These are phyloP conservation scores for Nicotiana sylvestris DNA, from an alignment of 257 asterid genomes.

Conservation along the genomic window DNA sequence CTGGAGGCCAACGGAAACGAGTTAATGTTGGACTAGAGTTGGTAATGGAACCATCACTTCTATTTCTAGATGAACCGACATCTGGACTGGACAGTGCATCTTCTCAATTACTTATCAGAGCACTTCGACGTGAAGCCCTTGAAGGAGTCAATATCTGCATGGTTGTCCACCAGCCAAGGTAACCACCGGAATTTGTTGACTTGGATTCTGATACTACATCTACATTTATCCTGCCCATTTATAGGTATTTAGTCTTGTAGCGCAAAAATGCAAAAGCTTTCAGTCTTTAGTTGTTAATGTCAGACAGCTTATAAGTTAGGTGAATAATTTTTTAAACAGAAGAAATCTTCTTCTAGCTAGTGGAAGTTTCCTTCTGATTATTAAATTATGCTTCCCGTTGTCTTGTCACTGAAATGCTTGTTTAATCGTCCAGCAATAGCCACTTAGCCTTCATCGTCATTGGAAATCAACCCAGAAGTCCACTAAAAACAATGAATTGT, in stretches of 20 bases:
- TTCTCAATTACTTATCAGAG: constrained; percentile 85
- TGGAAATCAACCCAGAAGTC: neutral
- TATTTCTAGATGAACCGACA: constrained; percentile 89
- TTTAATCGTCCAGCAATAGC: neutral
- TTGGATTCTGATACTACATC: constrained; percentile 1
- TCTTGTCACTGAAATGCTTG: neutral
- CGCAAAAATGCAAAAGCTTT: neutral
- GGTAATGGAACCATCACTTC: constrained; percentile 94
- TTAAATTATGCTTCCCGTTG: neutral
- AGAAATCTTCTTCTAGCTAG: constrained; percentile 12
- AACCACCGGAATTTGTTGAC: constrained; percentile 7
- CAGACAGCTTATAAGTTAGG: neutral
- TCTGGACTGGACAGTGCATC: constrained; percentile 96
- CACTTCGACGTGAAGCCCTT: constrained; percentile 87
- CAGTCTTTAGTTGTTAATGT: neutral
- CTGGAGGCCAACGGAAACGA: constrained; percentile 96
- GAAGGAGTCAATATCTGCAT: constrained; percentile 94
- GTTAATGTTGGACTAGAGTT: constrained; percentile 93
- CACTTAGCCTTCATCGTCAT: constrained; percentile 1
- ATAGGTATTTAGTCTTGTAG: neutral
- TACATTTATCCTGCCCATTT: neutral
- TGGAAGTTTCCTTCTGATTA: neutral
- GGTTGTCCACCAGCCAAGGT: constrained; percentile 99
- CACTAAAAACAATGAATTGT: neutral
- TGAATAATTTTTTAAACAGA: neutral